phyloP scores from a whole-genome alignment of 176 grass and related monocot species.

The Juncus effusus region DNA sequence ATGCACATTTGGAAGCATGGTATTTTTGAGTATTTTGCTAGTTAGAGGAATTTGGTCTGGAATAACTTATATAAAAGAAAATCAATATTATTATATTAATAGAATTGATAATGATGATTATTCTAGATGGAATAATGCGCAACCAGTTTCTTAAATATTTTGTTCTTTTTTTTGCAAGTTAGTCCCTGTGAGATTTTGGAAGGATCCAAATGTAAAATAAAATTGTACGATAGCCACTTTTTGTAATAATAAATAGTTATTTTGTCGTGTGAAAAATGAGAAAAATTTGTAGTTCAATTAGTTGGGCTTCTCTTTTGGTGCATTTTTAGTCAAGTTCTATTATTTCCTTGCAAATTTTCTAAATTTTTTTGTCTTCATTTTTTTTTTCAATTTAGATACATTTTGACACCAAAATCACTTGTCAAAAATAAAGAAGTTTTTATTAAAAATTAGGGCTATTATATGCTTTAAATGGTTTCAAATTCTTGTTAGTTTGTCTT shows the following conservation, averaged over 20 bases:
- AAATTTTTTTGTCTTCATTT: too few relatives aligned
- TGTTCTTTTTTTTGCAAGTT: constrained; percentile 14
- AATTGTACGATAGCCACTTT: constrained; percentile 18
- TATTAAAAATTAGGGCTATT: too few relatives aligned
- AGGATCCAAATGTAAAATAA: constrained; percentile 10
- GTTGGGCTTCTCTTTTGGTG: too few relatives aligned
- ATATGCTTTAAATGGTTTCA: too few relatives aligned
- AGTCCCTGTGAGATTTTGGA: neutral
- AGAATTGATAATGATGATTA: constrained; percentile 56
- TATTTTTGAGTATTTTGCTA: constrained; percentile 77
- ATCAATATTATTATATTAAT: constrained; percentile 61
- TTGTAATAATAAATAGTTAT: neutral
- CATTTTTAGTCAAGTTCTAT: too few relatives aligned
- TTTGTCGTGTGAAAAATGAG: neutral
- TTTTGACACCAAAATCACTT: too few relatives aligned
- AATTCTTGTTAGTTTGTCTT: too few relatives aligned
- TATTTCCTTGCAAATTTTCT: too few relatives aligned
- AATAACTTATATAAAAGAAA: constrained; percentile 73
- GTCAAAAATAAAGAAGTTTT: too few relatives aligned
- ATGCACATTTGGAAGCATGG: constrained; percentile 96
- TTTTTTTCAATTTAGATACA: too few relatives aligned
- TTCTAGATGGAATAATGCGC: constrained; percentile 57
- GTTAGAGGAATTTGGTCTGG: constrained; percentile 90
- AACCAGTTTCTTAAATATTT: constrained; percentile 44
- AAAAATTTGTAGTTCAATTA: too few relatives aligned